Evolutionary conservation across 2,329 filamentous ascomycete genomes (phyloP).

Genomic region (Sarocladiaceae sp.): DNA sequence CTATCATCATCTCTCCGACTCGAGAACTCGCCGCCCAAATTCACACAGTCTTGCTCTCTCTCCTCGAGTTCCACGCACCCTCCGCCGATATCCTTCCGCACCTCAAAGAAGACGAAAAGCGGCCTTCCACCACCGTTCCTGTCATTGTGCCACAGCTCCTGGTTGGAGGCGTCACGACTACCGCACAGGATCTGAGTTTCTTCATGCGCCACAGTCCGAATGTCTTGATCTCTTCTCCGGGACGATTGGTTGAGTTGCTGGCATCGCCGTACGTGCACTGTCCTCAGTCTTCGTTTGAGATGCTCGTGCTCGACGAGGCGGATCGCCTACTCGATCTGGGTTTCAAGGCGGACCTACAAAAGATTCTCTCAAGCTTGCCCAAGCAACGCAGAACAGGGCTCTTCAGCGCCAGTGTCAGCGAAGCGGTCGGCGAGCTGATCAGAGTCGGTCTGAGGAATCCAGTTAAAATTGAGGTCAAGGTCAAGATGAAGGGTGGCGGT

Average conservation of each 20-base stretch:
- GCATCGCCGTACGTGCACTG: constrained; percentile 84
- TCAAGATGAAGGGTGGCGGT: constrained; percentile 66
- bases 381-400: constrained; percentile 92
- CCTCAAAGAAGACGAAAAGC: constrained; percentile 52
- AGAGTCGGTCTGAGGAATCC: constrained; percentile 89
- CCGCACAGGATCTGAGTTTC: constrained; percentile 78
- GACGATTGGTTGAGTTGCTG: constrained; percentile 81
- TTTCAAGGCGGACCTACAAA: constrained; percentile 87
- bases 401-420: constrained; percentile 93
- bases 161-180: constrained; percentile 75
- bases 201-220: constrained; percentile 86
- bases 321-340: constrained; percentile 89
- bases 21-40: constrained; percentile 92
- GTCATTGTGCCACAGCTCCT: constrained; percentile 82
- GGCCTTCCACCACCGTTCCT: constrained; percentile 38
- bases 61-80: constrained; percentile 78
- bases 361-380: constrained; percentile 76
- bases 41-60: constrained; percentile 69
- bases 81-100: constrained; percentile 64
- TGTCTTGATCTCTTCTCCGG: constrained; percentile 84
- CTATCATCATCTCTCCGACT: constrained; percentile 86
- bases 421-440: constrained; percentile 90
- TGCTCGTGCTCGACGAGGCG: constrained; percentile 90
- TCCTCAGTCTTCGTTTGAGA: constrained; percentile 83
- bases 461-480: constrained; percentile 90